Evolutionary conservation across 345 rosid genomes (phyloP), one percentile per base, ranked within the genome.

Genomic region (Sonneratia alba): DNA sequence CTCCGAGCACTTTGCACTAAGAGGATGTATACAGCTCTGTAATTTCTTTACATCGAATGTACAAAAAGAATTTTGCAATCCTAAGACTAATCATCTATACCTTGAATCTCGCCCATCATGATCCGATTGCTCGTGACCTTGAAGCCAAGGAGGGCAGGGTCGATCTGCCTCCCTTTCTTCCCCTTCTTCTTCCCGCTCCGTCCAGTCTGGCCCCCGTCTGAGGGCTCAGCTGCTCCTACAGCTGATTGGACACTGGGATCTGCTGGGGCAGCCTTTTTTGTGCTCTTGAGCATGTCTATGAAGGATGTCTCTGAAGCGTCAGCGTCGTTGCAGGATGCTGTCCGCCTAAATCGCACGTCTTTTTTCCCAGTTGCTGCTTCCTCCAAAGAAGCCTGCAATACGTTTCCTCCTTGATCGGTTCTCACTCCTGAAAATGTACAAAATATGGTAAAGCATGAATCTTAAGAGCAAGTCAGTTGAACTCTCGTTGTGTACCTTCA

Each of bases 111-210:
- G n/a, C 96, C 98, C 96, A 90, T 92, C 85, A 92, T 83, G 13
- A 92, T 89, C 12, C 96, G 98, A 74, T 92, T 92, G 87, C 98
- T 92, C 4, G 90, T 76, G 22, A 92, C 96, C 71, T 90, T 92
- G 75, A 92, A 92, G 42, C 98, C 98, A 32, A 92, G 88, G 66
- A 90, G 96, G 24, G 96, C 85, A 2, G 91, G 98, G 80, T 92
- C 94, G 1, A 90, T 84, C 70, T 92, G 98, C 77, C 88, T 85
- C 70, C 94, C 94, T 75, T 87, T 90, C 83, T 92, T 92, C 70
- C 94, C 98, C 78, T 90, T 92, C 90, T 86, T 92, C 79, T 90
- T 92, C 32, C 87, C 88, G 4, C 84, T 73, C 70, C 82, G 79
- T 68, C 74, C 74, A 1, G 47, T 79, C 64, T 82, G 51, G 14